phyloP scores from a whole-genome alignment of 257 asterid species.

The Salvia rosmarinus region DNA sequence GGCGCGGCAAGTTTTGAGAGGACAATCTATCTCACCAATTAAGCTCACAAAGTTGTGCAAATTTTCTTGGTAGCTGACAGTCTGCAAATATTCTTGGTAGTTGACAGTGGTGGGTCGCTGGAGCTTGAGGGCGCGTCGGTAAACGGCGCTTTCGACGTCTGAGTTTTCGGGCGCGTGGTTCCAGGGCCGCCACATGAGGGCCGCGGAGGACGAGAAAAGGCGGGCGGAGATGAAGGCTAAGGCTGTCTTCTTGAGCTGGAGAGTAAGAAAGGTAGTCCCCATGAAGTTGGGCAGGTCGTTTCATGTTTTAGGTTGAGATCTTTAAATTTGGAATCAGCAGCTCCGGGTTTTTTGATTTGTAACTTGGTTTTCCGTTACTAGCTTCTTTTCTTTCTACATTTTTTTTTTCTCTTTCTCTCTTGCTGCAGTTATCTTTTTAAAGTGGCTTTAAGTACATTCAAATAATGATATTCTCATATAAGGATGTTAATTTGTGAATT shows the following conservation, averaged over 20 bases:
- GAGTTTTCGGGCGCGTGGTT: conserved; percentile 38
- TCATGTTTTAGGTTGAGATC: too few species aligned
- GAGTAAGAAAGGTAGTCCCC: conserved; percentile 33
- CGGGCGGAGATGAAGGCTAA: conserved; percentile 28
- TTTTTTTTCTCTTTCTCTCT: too few species aligned
- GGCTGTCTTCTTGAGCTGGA: conserved; percentile 32
- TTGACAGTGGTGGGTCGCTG: conserved; percentile 61
- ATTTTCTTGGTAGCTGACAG: conserved; percentile 32
- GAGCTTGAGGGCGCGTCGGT: conserved; percentile 57
- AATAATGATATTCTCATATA: too few species aligned
- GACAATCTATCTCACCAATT: conserved; percentile 53
- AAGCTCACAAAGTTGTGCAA: conserved; percentile 64
- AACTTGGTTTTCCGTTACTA: not conserved
- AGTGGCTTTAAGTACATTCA: too few species aligned
- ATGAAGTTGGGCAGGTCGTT: conserved; percentile 22
- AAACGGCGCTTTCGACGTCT: conserved; percentile 52
- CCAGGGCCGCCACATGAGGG: conserved; percentile 42
- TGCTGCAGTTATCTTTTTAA: too few species aligned
- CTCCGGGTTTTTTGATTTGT: not conserved
- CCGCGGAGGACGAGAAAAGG: conserved; percentile 44
- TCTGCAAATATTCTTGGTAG: conserved; percentile 16
- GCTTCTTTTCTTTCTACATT: not conserved
- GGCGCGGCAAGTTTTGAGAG: conserved; percentile 36
- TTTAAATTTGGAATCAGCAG: too few species aligned
- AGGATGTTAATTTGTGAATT: too few species aligned